Percentiles rank a stretch among this genome's conserved stretches.
Evolutionary conservation across 805 yeast species (phyloP).

Genomic region (Debaryomyces castellii): DNA sequence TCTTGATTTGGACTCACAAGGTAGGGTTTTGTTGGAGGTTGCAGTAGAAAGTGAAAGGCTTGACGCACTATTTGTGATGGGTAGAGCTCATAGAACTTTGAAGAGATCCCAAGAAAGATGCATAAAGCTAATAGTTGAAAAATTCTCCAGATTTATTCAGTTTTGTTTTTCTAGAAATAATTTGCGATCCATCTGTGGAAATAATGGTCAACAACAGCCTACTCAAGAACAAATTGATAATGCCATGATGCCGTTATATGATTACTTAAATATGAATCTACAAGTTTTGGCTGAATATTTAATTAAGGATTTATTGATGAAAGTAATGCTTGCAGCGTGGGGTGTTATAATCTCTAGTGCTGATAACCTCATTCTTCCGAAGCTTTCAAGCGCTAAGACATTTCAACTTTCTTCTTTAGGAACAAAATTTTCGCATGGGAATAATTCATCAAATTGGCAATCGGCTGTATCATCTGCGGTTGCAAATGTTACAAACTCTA

Average conservation of each 20-base stretch:
- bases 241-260: slow-evolving; percentile 71
- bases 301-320: slow-evolving; percentile 52
- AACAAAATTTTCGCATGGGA: slow-evolving; percentile 10
- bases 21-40: slow-evolving; percentile 62
- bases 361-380: slow-evolving; percentile 73
- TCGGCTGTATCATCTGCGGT: slow-evolving; percentile 48
- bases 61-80: slow-evolving; percentile 80
- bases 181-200: slow-evolving; percentile 55
- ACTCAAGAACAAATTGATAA: slow-evolving; percentile 53
- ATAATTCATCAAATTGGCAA: slow-evolving; percentile 30
- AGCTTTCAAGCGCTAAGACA: slow-evolving; percentile 49
- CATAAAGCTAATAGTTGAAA: slow-evolving; percentile 67
- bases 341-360: slow-evolving; percentile 64
- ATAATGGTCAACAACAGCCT: slow-evolving; percentile 43
- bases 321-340: slow-evolving; percentile 83
- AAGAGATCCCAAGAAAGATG: slow-evolving; percentile 65
- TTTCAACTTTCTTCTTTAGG: slow-evolving; percentile 25
- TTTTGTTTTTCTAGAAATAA: slow-evolving; percentile 58
- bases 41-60: slow-evolving; percentile 77
- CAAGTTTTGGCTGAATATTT: slow-evolving; percentile 60
- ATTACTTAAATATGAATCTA: slow-evolving; percentile 68
- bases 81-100: slow-evolving; percentile 68
- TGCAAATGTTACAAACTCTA: slow-evolving; percentile 47
- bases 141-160: slow-evolving; percentile 64
- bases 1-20: slow-evolving; percentile 65